phyloP scores from a whole-genome alignment of 805 yeast species.

The Starmera dryadoides region DNA sequence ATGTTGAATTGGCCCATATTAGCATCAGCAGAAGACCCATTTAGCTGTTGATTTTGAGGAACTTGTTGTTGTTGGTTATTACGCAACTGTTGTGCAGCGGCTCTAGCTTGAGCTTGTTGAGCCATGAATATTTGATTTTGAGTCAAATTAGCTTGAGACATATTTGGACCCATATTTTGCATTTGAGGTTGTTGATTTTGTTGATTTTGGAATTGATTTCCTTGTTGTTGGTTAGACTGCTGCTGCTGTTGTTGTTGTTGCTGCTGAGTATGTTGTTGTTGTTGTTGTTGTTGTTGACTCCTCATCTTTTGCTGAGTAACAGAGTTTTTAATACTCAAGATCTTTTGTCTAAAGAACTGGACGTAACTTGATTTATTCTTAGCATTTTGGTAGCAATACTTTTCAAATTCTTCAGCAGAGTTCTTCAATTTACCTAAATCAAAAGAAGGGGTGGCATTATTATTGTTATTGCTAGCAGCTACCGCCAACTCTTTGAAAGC shows the following conservation, averaged over 20 bases:
- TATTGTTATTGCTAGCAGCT: conserved; percentile 7
- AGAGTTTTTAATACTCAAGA: conserved; percentile 16
- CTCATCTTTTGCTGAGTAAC: conserved; percentile 14
- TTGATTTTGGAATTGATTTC: conserved; percentile 21
- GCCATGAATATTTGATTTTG: conserved; percentile 30
- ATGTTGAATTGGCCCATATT: conserved; percentile 6
- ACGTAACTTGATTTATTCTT: conserved; percentile 51
- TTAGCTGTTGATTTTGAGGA: conserved; percentile 12
- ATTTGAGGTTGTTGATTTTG: conserved; percentile 13
- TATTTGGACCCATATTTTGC: conserved; percentile 16
- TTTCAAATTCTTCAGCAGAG: conserved; percentile 67
- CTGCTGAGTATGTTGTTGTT: conserved; percentile 14
- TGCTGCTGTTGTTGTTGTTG: conserved; percentile 18
- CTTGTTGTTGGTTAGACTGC: conserved; percentile 20
- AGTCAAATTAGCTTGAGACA: conserved; percentile 5
- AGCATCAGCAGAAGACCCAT: conserved; percentile 10
- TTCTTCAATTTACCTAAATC: conserved; percentile 37
- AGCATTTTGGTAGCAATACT: conserved; percentile 53
- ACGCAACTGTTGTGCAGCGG: conserved; percentile 25
- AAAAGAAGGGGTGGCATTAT: conserved; percentile 7
- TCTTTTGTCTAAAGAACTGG: conserved; percentile 29
- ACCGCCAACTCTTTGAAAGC: conserved; percentile 17
- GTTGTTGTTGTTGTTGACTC: conserved; percentile 12
- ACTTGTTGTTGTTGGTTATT: conserved; percentile 11
- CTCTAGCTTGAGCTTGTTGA: conserved; percentile 47